Conservation (phyloP, 2,329 filamentous ascomycete genomes). For the Trichophyton simii region DNA sequence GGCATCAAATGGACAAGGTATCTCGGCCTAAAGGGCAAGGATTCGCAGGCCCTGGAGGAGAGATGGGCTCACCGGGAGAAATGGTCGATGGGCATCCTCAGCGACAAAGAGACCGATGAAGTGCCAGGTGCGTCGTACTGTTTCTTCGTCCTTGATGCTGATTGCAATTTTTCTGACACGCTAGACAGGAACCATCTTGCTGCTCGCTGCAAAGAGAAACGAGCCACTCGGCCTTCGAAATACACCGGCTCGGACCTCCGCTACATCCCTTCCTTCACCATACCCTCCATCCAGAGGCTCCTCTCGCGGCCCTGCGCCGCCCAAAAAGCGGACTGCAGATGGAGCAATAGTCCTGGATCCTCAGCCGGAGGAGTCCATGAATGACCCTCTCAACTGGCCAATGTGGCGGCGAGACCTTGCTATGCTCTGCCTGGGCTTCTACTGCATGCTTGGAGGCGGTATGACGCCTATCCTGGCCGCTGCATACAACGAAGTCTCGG, state of each 20-base stretch:
- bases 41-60: conserved; percentile 1
- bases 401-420: conserved; percentile 67
- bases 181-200: conserved; percentile 44
- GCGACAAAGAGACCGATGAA: conserved; percentile 68
- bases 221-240: conserved; percentile 49
- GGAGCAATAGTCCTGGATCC: conserved; percentile 79
- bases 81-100: conserved; percentile 66
- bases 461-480: conserved; percentile 85
- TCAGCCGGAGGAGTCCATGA: conserved; percentile 78
- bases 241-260: conserved; percentile 49
- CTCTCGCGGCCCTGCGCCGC: conserved; percentile 22
- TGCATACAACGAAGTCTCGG: conserved; percentile 70
- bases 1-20: conserved; percentile 11
- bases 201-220: conserved; percentile 49
- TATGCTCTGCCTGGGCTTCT: conserved; percentile 71
- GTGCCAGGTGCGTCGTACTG: conserved; percentile 57
- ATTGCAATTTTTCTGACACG: neutral
- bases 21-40: conserved; percentile 8
- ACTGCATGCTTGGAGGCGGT: conserved; percentile 85
- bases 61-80: conserved; percentile 21
- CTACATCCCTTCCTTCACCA: conserved; percentile 41
- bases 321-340: conserved; percentile 64
- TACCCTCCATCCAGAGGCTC: conserved; percentile 30
- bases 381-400: conserved; percentile 90
- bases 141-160: neutral